Evolutionary conservation across 352 stramenopile genomes (phyloP), one percentile per base, ranked within the genome.

Genomic region (Thalassiosira ordinaria): DNA sequence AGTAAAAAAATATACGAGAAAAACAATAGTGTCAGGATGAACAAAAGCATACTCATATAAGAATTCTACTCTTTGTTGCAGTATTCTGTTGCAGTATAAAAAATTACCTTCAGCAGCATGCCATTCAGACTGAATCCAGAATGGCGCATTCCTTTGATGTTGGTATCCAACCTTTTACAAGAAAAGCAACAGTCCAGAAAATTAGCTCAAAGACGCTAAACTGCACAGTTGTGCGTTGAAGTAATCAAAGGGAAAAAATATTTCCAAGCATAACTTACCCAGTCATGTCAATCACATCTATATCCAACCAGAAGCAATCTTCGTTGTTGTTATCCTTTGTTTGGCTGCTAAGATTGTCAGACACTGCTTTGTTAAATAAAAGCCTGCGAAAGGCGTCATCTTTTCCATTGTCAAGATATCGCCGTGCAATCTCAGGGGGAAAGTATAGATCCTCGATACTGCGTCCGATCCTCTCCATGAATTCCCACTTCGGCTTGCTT

Each of bases 111-210:
- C 0, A 96, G 84, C 29, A 96, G 86, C 0, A 92, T 96, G 37
- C 91, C 82, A 66, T 97, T 97, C 24, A 97, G 65, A 60, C 94
- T 96, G 74, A 95, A 97, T 73, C 94, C 96, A 67, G 93, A 95
- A 85, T 96, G 93, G 1, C 93, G 88, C 46, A 96, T 90, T 26
- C 84, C 82, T 70, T 95, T 91, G 46, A 97, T 91, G 59, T 97
- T 97, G 46, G 93, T 93, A 68, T 96, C 92, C 61, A 96, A n/a
- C n/a, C n/a, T n/a, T n/a, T n/a, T n/a, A n/a, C n/a, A n/a, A n/a
- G n/a, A n/a, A n/a, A n/a, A n/a, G n/a, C n/a, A n/a, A n/a, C n/a
- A n/a, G n/a, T n/a, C n/a, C n/a, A n/a, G n/a, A n/a, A n/a, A n/a
- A n/a, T n/a, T n/a, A n/a, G n/a, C n/a, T n/a, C n/a, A n/a, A n/a